These are phyloP conservation scores for Chrysochromulina parva DNA, from an alignment of 78 protist species.

Conservation along the genomic window DNA sequence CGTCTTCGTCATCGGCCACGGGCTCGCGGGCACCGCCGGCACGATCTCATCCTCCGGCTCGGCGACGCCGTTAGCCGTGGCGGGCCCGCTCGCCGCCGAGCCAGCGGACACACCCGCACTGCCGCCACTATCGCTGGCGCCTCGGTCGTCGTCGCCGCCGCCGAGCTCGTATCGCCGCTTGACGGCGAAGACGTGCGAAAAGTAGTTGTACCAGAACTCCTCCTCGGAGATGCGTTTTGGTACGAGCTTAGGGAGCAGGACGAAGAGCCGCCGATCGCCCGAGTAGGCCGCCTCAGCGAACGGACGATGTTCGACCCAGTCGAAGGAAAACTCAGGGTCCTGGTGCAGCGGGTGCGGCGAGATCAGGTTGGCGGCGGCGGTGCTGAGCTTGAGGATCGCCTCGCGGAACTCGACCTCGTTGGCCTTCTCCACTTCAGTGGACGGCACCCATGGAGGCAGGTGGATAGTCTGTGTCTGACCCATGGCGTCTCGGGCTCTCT, in stretches of 20 bases:
- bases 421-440: neutral
- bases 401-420: neutral
- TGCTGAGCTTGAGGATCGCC: neutral
- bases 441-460: slow-evolving; percentile 7
- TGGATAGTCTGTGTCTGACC: neutral
- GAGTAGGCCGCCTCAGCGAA: slow-evolving; percentile 7
- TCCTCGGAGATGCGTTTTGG: neutral
- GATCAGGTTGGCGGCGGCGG: neutral
- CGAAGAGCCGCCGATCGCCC: neutral
- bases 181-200: neutral
- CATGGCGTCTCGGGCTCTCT: neutral
- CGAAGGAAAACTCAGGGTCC: neutral
- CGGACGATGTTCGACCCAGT: neutral
- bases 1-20: neutral
- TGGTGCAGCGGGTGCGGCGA: neutral
- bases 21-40: neutral
- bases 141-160: neutral
- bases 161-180: neutral
- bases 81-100: neutral
- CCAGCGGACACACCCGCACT: neutral
- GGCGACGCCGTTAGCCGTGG: neutral
- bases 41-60: neutral
- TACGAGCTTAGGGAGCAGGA: neutral
- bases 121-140: too few relatives aligned
- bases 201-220: slow-evolving; percentile 7